A percentile compares a stretch with the other conserved stretches of the same genome.
phyloP scores from a whole-genome alignment of 345 rosid genomes.

The Turnera subulata region DNA sequence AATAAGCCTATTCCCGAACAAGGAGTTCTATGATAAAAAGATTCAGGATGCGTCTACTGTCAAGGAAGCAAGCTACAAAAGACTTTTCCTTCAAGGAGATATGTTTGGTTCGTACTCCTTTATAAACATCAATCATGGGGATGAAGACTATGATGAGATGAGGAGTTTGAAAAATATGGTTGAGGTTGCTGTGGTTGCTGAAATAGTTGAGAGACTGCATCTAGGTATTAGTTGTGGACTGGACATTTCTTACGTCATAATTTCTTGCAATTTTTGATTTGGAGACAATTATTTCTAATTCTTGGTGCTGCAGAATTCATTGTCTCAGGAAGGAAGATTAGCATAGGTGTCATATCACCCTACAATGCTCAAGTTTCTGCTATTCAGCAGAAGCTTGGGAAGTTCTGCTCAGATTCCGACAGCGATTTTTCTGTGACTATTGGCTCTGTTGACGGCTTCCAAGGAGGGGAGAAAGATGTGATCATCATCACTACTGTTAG shows the following conservation, averaged over 20 bases:
- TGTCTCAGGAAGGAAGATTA: constrained; percentile 18
- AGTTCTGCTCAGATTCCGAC: not conserved
- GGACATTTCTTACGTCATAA: too few relatives aligned
- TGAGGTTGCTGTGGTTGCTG: constrained; percentile 36
- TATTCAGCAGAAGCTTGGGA: constrained; percentile 37
- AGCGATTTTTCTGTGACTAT: constrained; percentile 28
- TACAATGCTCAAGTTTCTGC: constrained; percentile 48
- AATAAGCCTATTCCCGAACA: constrained; percentile 26
- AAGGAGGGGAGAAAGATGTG: constrained; percentile 53
- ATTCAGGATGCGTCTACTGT: constrained; percentile 22
- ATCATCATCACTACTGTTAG: constrained; percentile 49
- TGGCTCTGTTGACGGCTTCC: constrained; percentile 49
- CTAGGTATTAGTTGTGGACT: too few relatives aligned
- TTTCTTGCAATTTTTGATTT: too few relatives aligned
- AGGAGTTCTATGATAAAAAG: constrained; percentile 16
- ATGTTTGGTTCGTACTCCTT: constrained; percentile 49
- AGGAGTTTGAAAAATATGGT: constrained; percentile 30
- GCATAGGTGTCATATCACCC: constrained; percentile 49
- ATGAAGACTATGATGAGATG: too few relatives aligned
- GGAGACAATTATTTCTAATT: too few relatives aligned
- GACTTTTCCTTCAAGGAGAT: constrained; percentile 22
- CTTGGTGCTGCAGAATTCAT: too few relatives aligned
- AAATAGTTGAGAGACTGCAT: constrained; percentile 31
- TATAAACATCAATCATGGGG: constrained; percentile 38
- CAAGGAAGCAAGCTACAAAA: constrained; percentile 10